These are phyloP conservation scores for Metarhizium rileyi DNA, from an alignment of 2,329 filamentous ascomycete genomes.

Conservation along the genomic window DNA sequence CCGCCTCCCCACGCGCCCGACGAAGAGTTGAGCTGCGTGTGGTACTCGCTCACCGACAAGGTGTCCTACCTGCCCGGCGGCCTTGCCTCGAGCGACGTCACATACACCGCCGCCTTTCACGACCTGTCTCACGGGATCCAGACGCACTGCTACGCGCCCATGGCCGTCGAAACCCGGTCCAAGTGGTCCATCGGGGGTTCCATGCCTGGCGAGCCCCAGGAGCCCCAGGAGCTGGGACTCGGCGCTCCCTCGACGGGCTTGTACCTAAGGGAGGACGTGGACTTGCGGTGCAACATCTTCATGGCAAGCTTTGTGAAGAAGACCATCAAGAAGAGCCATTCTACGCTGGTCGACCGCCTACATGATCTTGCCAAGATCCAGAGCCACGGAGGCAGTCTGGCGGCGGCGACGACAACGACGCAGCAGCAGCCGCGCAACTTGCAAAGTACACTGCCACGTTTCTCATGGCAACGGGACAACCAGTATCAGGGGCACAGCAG, in stretches of 20 bases:
- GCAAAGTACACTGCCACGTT: slow-evolving; percentile 7
- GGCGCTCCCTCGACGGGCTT: slow-evolving; percentile 58
- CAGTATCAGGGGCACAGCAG: background rate
- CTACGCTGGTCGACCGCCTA: slow-evolving; percentile 58
- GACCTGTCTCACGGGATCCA: slow-evolving; percentile 63
- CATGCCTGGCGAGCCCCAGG: slow-evolving; percentile 57
- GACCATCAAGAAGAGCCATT: slow-evolving; percentile 69
- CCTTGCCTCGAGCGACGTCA: slow-evolving; percentile 54
- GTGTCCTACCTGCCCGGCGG: slow-evolving; percentile 65
- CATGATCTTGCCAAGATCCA: slow-evolving; percentile 1
- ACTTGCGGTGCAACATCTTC: slow-evolving; percentile 68
- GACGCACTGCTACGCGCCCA: slow-evolving; percentile 75
- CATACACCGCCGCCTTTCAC: slow-evolving; percentile 73
- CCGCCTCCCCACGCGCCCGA: slow-evolving; percentile 55
- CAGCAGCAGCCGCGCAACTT: slow-evolving; percentile 15
- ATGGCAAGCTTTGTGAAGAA: slow-evolving; percentile 71
- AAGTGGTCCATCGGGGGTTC: slow-evolving; percentile 70
- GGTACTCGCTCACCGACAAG: slow-evolving; percentile 73
- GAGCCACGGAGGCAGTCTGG: background rate
- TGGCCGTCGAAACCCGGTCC: slow-evolving; percentile 68
- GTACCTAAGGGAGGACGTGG: slow-evolving; percentile 78
- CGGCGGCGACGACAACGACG: background rate
- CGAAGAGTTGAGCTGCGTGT: slow-evolving; percentile 63
- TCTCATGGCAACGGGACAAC: slow-evolving; percentile 27
- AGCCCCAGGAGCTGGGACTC: slow-evolving; percentile 56